These are phyloP conservation scores for Coemansia furcata DNA, from an alignment of 192 early-diverging fungal genomes.

Conservation along the genomic window DNA sequence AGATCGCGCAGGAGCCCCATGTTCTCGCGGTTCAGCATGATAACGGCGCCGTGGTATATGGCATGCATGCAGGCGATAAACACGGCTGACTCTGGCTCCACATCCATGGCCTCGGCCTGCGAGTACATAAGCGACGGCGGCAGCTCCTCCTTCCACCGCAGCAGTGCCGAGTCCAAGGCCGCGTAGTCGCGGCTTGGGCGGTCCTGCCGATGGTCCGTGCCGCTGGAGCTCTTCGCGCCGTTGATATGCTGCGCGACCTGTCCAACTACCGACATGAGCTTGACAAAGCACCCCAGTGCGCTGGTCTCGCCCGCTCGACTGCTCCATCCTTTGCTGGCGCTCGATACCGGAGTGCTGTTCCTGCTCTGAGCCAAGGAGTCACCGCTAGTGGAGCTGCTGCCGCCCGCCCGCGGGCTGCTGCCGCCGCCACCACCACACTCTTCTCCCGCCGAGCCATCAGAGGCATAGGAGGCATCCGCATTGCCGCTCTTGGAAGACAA, in stretches of 20 bases:
- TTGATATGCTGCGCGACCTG: slow-evolving; percentile 52
- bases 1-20: slow-evolving; percentile 43
- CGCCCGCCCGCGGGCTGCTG: slow-evolving; percentile 1
- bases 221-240: slow-evolving; percentile 12
- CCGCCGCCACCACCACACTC: not conserved
- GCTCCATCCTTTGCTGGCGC: slow-evolving; percentile 17
- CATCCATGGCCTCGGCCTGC: slow-evolving; percentile 14
- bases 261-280: slow-evolving; percentile 50
- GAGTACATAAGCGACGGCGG: slow-evolving; percentile 29
- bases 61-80: slow-evolving; percentile 49
- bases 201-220: not conserved
- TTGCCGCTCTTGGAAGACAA: not conserved
- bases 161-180: slow-evolving; percentile 35
- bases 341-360: slow-evolving; percentile 13
- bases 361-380: slow-evolving; percentile 26
- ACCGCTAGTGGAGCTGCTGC: slow-evolving; percentile 5
- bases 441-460: not conserved
- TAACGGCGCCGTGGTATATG: slow-evolving; percentile 46
- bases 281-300: slow-evolving; percentile 45
- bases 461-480: not conserved
- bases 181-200: slow-evolving; percentile 17
- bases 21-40: slow-evolving; percentile 54
- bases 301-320: slow-evolving; percentile 24
- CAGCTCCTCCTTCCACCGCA: slow-evolving; percentile 52
- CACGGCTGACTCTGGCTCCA: slow-evolving; percentile 31